Conservation (phyloP, 2,329 filamentous ascomycete species). For the Trichophyton mentagrophytes region DNA sequence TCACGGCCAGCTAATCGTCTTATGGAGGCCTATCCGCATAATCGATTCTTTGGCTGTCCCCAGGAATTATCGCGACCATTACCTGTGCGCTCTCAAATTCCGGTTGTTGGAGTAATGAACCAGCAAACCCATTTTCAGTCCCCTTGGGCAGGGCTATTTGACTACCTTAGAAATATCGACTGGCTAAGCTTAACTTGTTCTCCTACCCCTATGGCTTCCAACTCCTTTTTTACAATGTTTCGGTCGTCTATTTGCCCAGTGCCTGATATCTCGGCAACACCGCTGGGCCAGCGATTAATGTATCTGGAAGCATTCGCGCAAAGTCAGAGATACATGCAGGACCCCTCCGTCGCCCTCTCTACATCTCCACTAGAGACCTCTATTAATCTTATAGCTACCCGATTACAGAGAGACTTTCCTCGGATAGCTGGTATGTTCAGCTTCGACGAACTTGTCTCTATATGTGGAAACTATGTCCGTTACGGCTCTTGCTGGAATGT, state of each 20-base stretch:
- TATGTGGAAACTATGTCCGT: constrained; percentile 13
- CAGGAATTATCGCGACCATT: constrained; percentile 8
- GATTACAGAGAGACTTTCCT: constrained; percentile 12
- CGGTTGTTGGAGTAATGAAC: constrained; percentile 3
- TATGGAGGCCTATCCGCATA: constrained; percentile 7
- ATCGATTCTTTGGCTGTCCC: constrained; percentile 10
- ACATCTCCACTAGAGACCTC: constrained; percentile 7
- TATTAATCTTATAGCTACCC: constrained; percentile 11
- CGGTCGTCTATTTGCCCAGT: constrained; percentile 13
- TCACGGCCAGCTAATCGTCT: constrained; percentile 5
- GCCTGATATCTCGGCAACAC: constrained; percentile 11
- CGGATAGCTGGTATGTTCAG: constrained; percentile 9
- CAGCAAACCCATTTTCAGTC: constrained; percentile 8
- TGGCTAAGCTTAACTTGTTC: constrained; percentile 13
- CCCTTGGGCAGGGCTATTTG: constrained; percentile 13
- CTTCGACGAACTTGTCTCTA: constrained; percentile 12
- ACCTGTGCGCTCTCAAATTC: constrained; percentile 5
- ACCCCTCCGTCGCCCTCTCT: constrained; percentile 4
- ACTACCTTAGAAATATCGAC: constrained; percentile 14
- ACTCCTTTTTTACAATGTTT: constrained; percentile 14
- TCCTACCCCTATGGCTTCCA: constrained; percentile 5
- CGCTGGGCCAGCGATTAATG: constrained; percentile 14
- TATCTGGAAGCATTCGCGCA: constrained; percentile 13
- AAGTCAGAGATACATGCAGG: constrained; percentile 13
- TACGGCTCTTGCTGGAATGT: constrained; percentile 14